Evolutionary conservation across 441 rosid species (phyloP).

Genomic region (Adansonia grandidieri): DNA sequence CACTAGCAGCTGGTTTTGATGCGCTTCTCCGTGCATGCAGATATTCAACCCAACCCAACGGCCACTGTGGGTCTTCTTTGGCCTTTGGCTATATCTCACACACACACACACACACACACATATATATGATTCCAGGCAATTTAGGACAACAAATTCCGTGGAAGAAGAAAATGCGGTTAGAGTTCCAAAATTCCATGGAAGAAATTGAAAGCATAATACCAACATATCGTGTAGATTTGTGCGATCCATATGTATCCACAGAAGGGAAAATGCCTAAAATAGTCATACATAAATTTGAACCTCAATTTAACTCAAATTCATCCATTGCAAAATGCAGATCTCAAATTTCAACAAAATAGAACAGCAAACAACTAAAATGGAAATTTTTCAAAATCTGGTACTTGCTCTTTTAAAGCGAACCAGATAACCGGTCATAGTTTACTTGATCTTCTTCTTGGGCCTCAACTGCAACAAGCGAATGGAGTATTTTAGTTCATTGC

Average conservation of each 20-base stretch:
- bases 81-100: no score
- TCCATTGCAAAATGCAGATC: neutral
- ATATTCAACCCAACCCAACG: no score
- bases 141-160: no score
- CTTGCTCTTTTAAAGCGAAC: neutral
- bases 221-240: neutral
- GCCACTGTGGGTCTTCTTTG: no score
- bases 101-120: no score
- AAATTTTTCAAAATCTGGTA: neutral
- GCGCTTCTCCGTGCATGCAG: no score
- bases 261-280: no score
- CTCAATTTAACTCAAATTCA: neutral
- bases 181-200: no score
- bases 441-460: slow-evolving; percentile 90
- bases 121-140: no score
- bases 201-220: neutral
- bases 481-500: neutral
- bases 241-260: neutral
- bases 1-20: no score
- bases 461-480: slow-evolving; percentile 50
- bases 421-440: slow-evolving; percentile 24
- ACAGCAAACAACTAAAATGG: slow-evolving; percentile 14
- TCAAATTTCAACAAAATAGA: neutral
- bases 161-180: no score
- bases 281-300: neutral